Evolutionary conservation across 257 asterid species (phyloP).

Genomic region (Agastache rugosa): DNA sequence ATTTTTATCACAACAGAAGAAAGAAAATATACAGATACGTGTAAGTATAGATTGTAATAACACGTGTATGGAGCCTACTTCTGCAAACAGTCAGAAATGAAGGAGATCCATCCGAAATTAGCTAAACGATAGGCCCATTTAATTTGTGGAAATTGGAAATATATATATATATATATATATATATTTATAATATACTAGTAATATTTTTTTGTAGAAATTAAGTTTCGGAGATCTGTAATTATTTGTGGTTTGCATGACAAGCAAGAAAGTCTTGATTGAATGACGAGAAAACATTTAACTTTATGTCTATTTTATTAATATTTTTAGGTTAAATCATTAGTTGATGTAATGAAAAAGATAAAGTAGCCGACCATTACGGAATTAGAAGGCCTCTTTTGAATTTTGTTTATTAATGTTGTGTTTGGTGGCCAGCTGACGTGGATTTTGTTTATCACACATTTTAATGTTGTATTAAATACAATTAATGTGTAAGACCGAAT

Average conservation of each 20-base stretch:
- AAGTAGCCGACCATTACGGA: constrained; percentile 45
- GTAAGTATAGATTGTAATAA: constrained; percentile 15
- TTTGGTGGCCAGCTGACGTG: neutral
- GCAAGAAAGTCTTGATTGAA: constrained; percentile 27
- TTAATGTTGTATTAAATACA: neutral
- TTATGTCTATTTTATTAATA: neutral
- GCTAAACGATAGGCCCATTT: constrained; percentile 22
- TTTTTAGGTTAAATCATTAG: constrained; percentile 1
- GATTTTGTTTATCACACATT: neutral
- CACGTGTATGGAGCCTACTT: constrained; percentile 49
- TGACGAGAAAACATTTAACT: constrained; percentile 3
- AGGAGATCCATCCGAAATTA: constrained; percentile 36
- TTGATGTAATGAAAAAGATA: constrained; percentile 14
- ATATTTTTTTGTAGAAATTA: neutral
- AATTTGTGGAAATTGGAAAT: neutral
- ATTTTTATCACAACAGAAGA: neutral
- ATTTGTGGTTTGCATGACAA: constrained; percentile 43
- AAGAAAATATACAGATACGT: neutral
- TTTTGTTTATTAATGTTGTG: neutral
- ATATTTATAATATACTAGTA: too few species aligned
- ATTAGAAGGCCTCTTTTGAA: constrained; percentile 22
- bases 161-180: neutral
- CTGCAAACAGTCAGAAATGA: constrained; percentile 28
- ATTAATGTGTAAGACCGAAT: too few species aligned
- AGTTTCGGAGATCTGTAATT: constrained; percentile 4